Base-by-base conservation (phyloP, 805 yeast genomes). In the Cyberlindnera suaveolens region DNA sequence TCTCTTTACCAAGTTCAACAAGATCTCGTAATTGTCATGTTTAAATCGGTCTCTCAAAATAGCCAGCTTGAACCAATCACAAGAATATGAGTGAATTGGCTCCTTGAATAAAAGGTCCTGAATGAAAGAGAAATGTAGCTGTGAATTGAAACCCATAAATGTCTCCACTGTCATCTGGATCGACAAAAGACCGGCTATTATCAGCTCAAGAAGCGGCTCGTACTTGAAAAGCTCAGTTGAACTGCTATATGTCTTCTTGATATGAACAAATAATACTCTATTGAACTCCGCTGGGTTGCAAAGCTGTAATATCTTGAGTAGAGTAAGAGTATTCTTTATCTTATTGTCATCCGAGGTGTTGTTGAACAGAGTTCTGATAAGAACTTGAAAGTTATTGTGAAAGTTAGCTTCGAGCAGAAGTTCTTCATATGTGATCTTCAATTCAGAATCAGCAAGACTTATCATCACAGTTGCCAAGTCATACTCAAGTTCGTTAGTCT, bases 101-200 rank as follows among this genome's bases (percentile, higher is more conserved):
- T 53, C 57, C 16, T 51, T 52, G 37, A 56, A 56, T 7, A 57
- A 31, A 14, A 58, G 36, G 7, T 58, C 61, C 36, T 48, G 39
- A 13, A 53, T 34, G n/a, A 55, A 45, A 13, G 39, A 48, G 10
- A 38, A 42, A 40, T 46, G 58, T 16, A 42, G 43, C 40, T 50
- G 26, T 7, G 58, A 43, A 27, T 51, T 46, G 37, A 56, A 55
- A 9, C 50, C 39, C 40, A 58, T 36, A 35, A 63, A 57, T 5
- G 70, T 50, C 14, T 64, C 66, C 6, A 66, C 56, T 1, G 71
- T 50, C 2, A 61, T 48, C 14, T 63, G 55, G 4, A 74, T 38
- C 3, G 56, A 49, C 3, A 70, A 47, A 34, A 72, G 58, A 16
- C 65, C 70, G 41, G 68, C 63, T 11, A 65, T 44, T 1, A 73